phyloP scores from a whole-genome alignment of 208 protist genomes.

The Acanthamoeba triangularis region DNA sequence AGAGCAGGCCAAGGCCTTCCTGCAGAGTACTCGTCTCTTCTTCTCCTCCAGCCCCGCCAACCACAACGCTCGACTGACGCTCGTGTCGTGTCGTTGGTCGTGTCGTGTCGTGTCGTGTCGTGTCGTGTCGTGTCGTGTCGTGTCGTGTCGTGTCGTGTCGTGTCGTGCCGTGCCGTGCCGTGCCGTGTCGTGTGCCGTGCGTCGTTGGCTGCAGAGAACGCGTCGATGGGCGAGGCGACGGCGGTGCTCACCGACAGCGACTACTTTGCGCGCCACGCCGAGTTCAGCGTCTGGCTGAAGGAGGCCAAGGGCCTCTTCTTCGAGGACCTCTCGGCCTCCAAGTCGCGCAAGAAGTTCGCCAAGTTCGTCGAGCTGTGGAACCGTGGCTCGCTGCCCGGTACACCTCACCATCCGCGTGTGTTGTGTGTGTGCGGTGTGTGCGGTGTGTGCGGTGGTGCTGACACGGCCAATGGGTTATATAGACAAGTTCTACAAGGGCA shows the following conservation, averaged over 20 bases:
- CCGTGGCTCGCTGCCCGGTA: background rate
- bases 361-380: constrained; percentile 60
- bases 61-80: background rate
- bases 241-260: constrained; percentile 30
- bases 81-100: no score
- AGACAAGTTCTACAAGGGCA: constrained; percentile 55
- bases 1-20: constrained; percentile 11
- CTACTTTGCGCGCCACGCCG: constrained; percentile 36
- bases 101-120: no score
- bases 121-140: background rate
- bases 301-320: constrained; percentile 51
- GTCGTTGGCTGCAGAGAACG: background rate
- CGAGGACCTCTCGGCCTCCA: constrained; percentile 1
- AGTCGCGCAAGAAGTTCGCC: constrained; percentile 39
- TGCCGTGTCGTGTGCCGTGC: background rate
- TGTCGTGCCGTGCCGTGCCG: no score
- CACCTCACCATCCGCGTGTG: background rate
- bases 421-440: background rate
- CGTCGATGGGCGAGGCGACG: background rate
- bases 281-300: constrained; percentile 61
- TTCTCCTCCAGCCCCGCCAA: background rate
- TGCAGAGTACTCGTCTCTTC: background rate
- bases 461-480: no score
- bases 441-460: background rate
- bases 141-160: no score